Evolutionary conservation across 169 alveolate species (phyloP), one percentile per base, ranked within the genome.

Genomic region (Cryptosporidium ryanae): DNA sequence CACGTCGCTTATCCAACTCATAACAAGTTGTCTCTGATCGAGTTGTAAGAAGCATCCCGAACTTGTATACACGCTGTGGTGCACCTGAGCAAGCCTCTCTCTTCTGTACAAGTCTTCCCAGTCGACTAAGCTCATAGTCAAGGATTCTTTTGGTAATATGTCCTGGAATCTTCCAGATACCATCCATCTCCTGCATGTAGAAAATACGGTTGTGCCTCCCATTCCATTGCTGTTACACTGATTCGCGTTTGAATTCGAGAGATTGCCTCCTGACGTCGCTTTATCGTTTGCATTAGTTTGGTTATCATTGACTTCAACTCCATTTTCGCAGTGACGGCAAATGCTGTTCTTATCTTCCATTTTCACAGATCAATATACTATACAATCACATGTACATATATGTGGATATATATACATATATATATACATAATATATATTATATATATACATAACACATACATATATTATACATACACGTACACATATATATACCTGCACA

Each of bases 1-100:
- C 49, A 68, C 83, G 44, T 68, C 83, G n/a, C 83, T 68, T 10
- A 68, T 68, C 83, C 83, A 68, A 38, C 83, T 68, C 83, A 68
- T 68, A 7, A 68, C 83, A 10, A 68, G 55, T 32, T 68, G 83
- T 54, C 83, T 68, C 27, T 68, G 83, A 15, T 68, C 83, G 21
- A 68, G 55, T 13, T 68, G 83, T 27, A 68, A 54, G 31, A 68
- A 68, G 21, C 83, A 68, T 29, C 83, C 83, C 31, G 83, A 68
- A 8, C 29, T 27, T n/a, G 83, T 68, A 32, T 68, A 68, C 21
- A 68, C 67, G 23, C 83, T 68, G 32, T 68, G 83, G 25, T 68
- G 83, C 2, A 68, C 83, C 21, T 68, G 83, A 54, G 83, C 83
- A 15, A 68, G 65, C 15, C 66, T 68, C 44, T 68, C 83, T 29